phyloP scores from a whole-genome alignment of 2,329 filamentous ascomycete genomes.

The Aspergillus fischeri region DNA sequence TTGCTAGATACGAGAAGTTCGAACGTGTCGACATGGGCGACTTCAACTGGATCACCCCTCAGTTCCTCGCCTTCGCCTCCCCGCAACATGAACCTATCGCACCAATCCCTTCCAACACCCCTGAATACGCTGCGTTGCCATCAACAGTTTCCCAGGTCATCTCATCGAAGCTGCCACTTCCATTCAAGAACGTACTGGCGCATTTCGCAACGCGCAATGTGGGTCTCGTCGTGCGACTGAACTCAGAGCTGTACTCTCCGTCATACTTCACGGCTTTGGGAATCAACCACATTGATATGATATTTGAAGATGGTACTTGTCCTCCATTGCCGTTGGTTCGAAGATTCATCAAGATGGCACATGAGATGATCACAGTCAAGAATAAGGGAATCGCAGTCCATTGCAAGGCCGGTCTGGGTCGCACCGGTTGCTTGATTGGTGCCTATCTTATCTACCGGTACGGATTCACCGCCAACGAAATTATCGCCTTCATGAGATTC shows the following conservation, averaged over 20 bases:
- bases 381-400: conserved; percentile 95
- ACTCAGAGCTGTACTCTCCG: conserved; percentile 91
- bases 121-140: conserved; percentile 70
- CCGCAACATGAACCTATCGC: conserved; percentile 77
- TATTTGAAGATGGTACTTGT: conserved; percentile 97
- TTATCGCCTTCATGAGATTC: conserved; percentile 98
- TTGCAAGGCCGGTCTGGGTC: conserved; percentile 94
- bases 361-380: conserved; percentile 86
- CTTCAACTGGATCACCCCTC: conserved; percentile 98
- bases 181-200: conserved; percentile 92
- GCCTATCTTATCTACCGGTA: conserved; percentile 97
- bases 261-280: conserved; percentile 96
- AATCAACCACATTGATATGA: conserved; percentile 97
- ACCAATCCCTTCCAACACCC: conserved; percentile 67
- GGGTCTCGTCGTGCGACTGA: conserved; percentile 88
- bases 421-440: conserved; percentile 93
- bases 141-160: conserved; percentile 70
- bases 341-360: conserved; percentile 90
- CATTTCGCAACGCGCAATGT: conserved; percentile 88
- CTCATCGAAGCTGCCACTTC: conserved; percentile 66
- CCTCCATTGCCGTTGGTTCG: conserved; percentile 83
- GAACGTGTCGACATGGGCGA: conserved; percentile 97
- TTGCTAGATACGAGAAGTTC: conserved; percentile 75
- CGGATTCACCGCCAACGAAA: conserved; percentile 94
- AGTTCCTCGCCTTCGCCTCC: conserved; percentile 94